Evolutionary conservation across 1,139 yeast species (phyloP), one percentile per base, ranked within the genome.

Genomic region (Blastobotrys elegans): DNA sequence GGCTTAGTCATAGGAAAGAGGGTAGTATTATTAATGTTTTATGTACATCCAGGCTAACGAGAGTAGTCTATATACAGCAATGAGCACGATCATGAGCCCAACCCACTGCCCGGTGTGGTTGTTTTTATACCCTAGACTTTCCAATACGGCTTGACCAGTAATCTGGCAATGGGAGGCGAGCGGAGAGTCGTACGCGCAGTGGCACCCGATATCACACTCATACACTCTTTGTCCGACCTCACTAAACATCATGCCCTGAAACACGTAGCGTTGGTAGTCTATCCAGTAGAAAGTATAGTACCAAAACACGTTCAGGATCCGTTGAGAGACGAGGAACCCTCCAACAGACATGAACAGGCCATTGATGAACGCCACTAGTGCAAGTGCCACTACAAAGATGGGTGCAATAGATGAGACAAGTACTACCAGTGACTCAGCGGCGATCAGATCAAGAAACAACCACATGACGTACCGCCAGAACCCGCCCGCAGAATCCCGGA

Each of bases 311-410:
- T 70, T 70, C 50, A 71, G 61, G 16, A 68, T 57, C n/a, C 56
- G 60, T 17, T 64, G 53, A 7, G 67, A 57, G 2, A 71, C 74
- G 44, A 68, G 54, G 44, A 68, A 68, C 4, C 75, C 74, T 33
- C 73, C 74, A 11, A 71, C 73, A 11, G 70, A 65, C 71, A 70
- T 72, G 72, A 75, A 72, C 42, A 72, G 63, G 6, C 74, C 73
- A 51, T 71, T 70, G 31, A 68, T 61, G 53, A 70, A 70, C 2
- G 74, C 74, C 1, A 72, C 67, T 17, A 69, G 54, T 0, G 74
- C 73, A 48, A 70, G 60, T 3, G 73, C 62, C 40, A 68, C 65
- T 8, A 70, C 74, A 53, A 70, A 70, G 27, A 63, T 60, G 4
- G 74, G 73, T 48, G 66, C 58, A 8, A 68, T 14, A 3, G 71